Conservation (phyloP, 352 stramenopile genomes). For the Globisporangium parvum region DNA sequence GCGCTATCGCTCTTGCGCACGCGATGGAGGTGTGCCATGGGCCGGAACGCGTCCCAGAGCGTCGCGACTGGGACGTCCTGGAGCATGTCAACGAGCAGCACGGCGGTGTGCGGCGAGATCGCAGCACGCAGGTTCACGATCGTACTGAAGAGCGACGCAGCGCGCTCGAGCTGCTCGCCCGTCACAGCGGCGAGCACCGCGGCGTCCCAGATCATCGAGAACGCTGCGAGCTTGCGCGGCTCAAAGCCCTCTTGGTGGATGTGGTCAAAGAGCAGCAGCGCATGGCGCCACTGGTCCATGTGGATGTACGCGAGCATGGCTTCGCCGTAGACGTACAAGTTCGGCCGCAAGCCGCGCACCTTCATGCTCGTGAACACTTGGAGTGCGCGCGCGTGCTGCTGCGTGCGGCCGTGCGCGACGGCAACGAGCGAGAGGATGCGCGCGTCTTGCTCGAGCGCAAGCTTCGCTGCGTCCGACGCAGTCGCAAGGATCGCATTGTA, state of each 20-base stretch:
- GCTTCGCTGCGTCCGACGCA: conserved; percentile 7
- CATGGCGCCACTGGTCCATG: conserved; percentile 56
- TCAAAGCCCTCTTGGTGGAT: conserved; percentile 46
- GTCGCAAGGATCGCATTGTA: conserved; percentile 9
- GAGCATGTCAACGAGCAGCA: conserved; percentile 39
- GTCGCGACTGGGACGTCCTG: conserved; percentile 31
- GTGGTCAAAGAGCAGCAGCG: conserved; percentile 72
- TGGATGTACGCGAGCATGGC: conserved; percentile 65
- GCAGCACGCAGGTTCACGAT: conserved; percentile 30
- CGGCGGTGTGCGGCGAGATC: conserved; percentile 44
- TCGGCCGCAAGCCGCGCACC: conserved; percentile 52
- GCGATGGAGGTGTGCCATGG: conserved; percentile 40
- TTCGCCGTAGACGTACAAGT: conserved; percentile 65
- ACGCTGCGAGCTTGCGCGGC: conserved; percentile 22
- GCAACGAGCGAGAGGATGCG: conserved; percentile 62
- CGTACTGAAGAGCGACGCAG: conserved; percentile 33
- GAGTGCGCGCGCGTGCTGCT: conserved; percentile 46
- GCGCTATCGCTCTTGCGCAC: conserved; percentile 15
- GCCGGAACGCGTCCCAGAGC: conserved; percentile 51
- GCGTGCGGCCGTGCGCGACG: conserved; percentile 40
- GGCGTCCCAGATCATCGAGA: conserved; percentile 60
- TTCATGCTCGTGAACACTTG: conserved; percentile 71
- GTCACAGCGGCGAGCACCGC: conserved; percentile 43
- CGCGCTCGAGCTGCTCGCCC: conserved; percentile 41
- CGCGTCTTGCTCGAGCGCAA: conserved; percentile 31